Conservation (phyloP, 176 grass and related monocot genomes). For the Secale cereale region DNA sequence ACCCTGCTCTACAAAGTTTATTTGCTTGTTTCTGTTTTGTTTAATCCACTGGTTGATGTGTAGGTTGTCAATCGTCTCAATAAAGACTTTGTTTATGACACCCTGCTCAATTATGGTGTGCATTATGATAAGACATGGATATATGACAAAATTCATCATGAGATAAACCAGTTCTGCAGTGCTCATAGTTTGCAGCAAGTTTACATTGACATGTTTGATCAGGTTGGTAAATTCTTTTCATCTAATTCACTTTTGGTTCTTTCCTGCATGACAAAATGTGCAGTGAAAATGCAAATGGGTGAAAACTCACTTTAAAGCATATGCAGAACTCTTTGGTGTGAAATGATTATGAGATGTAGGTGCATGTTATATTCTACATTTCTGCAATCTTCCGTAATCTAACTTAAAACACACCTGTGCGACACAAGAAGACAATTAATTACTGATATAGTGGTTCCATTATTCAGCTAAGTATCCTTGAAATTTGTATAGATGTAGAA, state of each 20-base stretch:
- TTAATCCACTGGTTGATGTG: neutral
- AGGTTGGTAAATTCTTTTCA: conserved; percentile 51
- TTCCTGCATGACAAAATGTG: neutral
- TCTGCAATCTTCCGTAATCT: neutral
- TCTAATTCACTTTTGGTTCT: neutral
- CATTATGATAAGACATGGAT: conserved; percentile 99
- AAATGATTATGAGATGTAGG: neutral
- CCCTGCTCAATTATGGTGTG: conserved; percentile 92
- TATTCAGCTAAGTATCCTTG: neutral
- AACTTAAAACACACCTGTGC: neutral
- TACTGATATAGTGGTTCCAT: neutral
- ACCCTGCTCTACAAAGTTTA: conserved; percentile 6
- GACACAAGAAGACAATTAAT: neutral
- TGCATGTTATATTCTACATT: neutral
- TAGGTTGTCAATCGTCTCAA: conserved; percentile 95
- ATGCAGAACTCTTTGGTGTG: neutral
- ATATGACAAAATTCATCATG: conserved; percentile 99
- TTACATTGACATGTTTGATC: conserved; percentile 99
- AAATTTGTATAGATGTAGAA: conserved; percentile 1
- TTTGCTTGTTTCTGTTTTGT: conserved; percentile 10
- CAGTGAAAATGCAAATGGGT: neutral
- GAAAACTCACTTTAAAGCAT: neutral
- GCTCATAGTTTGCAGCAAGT: conserved; percentile 95
- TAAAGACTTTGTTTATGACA: conserved; percentile 86
- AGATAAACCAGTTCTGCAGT: conserved; percentile 99